Base-by-base conservation (phyloP, 1,284 basidiomycete genomes). In the Marasmius tenuissimus region DNA sequence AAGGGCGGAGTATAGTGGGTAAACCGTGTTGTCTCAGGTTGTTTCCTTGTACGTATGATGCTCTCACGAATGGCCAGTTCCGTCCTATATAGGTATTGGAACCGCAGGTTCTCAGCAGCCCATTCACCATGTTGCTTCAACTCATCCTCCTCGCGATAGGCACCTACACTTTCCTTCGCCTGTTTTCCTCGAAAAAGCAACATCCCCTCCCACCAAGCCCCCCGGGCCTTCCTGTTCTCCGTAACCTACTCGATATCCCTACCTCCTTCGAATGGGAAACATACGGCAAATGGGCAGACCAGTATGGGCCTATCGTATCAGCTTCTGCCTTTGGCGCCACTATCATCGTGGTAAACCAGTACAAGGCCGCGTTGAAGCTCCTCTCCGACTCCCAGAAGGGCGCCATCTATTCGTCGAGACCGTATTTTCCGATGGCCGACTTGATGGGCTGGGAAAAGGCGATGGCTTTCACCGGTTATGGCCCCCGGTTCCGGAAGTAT, bases 171-270 rank as follows among this genome's bases (percentile, higher is more conserved):
- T 18, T 54, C 37, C 16, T 38, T 38, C 52, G 52, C 8, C 38
- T 37, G 10, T 54, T 38, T 3, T n/a, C 33, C 8, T 54, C 52
- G 16, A 54, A 54, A 37, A 54, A 54, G 16, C 34, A 38, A 22
- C 49, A 37, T 6, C 66, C 64, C n/a, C 42, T 65, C 2, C 66
- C 66, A 2, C 66, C 64, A 9, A 64, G 66, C 1, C 66, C 66
- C 7, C 57, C 35, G 16, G 63, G 59, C 16, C 58, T 63, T 4
- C 65, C 63, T 4, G 8, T 68, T 3, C 20, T 68, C 1, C 63
- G 66, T 2, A 66, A 68, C 49, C 27, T 66, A 12, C 57, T 66
- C 22, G 56, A 60, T 4, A 49, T 64, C 2, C 65, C 65, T 3
- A 27, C 58, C 14, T 27, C 45, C 8, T 61, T 57, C 27, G 50